Conservation (phyloP, 2,329 filamentous ascomycete genomes). For the Xylaria sp. region DNA sequence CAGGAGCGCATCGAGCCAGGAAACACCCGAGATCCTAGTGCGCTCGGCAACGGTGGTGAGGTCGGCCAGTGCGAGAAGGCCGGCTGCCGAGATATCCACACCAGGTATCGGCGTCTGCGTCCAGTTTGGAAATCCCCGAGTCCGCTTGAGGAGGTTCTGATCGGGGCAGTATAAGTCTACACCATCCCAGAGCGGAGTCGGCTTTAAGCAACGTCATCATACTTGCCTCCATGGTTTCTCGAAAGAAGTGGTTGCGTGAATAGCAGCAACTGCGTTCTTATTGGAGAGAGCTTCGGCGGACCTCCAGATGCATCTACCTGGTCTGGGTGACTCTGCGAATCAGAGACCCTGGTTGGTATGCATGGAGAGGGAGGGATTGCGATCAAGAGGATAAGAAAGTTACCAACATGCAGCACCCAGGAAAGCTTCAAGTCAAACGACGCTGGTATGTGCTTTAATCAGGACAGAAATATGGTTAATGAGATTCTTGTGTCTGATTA, state of each 20-base stretch:
- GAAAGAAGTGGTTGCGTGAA: neutral
- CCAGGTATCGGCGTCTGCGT: constrained; percentile 58
- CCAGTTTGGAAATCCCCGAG: constrained; percentile 55
- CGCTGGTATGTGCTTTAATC: neutral
- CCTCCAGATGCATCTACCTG: constrained; percentile 1
- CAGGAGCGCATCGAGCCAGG: constrained; percentile 66
- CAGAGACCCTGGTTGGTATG: constrained; percentile 16
- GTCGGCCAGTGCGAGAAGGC: constrained; percentile 69
- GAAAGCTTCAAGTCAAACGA: neutral
- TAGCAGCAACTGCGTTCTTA: constrained; percentile 2
- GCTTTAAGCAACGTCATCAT: neutral
- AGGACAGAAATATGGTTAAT: too few species aligned
- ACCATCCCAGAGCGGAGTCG: neutral
- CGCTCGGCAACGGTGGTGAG: constrained; percentile 66
- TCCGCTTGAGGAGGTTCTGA: constrained; percentile 43
- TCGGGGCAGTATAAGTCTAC: constrained; percentile 21
- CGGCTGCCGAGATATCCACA: constrained; percentile 62
- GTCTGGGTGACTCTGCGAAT: constrained; percentile 3
- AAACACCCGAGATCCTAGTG: constrained; percentile 66
- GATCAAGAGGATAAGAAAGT: neutral
- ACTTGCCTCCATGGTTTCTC: constrained; percentile 36
- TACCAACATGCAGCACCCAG: neutral
- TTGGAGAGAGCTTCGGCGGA: neutral
- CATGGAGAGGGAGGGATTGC: neutral
- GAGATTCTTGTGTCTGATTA: neutral